Evolutionary conservation across 2,329 filamentous ascomycete species (phyloP).

Genomic region (Clonostachys solani): DNA sequence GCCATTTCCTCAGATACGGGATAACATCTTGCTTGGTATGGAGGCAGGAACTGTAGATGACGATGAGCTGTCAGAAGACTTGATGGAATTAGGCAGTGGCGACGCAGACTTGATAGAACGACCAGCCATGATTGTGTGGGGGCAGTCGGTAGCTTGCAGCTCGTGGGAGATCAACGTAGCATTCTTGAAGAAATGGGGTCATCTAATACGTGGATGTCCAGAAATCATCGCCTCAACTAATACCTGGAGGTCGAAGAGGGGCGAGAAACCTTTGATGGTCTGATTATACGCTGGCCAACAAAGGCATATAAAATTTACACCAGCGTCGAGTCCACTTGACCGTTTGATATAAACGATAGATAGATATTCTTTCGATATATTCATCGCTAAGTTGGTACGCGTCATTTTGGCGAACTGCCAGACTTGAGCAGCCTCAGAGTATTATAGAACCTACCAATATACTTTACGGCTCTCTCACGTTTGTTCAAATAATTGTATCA

Average conservation of each 20-base stretch:
- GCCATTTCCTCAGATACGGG: slow-evolving; percentile 22
- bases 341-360: too few relatives aligned
- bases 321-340: too few relatives aligned
- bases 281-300: too few relatives aligned
- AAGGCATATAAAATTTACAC: too few relatives aligned
- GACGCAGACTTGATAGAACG: neutral
- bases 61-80: slow-evolving; percentile 1
- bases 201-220: slow-evolving; percentile 25
- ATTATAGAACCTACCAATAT: too few relatives aligned
- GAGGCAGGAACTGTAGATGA: slow-evolving; percentile 10
- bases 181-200: slow-evolving; percentile 38
- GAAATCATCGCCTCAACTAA: slow-evolving; percentile 28
- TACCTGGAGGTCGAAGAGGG: slow-evolving; percentile 15
- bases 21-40: slow-evolving; percentile 18
- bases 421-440: too few relatives aligned
- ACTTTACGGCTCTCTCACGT: too few relatives aligned
- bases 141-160: slow-evolving; percentile 33
- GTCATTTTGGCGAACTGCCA: too few relatives aligned
- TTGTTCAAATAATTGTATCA: too few relatives aligned
- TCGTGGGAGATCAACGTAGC: slow-evolving; percentile 40
- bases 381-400: too few relatives aligned
- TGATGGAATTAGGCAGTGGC: neutral
- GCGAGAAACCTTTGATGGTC: neutral
- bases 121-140: slow-evolving; percentile 37
- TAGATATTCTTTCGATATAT: too few relatives aligned